phyloP scores from a whole-genome alignment of 2,329 filamentous ascomycete genomes.

The Dothideomycetidae sp. region DNA sequence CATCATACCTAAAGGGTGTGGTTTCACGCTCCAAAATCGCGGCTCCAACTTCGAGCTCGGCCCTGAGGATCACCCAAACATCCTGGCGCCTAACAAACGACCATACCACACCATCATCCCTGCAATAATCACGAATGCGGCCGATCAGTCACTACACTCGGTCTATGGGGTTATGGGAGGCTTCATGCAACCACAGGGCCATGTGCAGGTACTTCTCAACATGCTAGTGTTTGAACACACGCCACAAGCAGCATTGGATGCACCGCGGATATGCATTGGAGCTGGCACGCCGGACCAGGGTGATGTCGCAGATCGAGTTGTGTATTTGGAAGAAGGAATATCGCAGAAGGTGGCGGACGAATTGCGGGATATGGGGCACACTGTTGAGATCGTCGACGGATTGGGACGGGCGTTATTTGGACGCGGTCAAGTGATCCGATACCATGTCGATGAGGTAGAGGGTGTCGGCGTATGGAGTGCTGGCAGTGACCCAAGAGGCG shows the following conservation, averaged over 20 bases:
- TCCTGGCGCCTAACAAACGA: constrained; percentile 63
- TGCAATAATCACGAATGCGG: constrained; percentile 65
- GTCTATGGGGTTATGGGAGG: constrained; percentile 96
- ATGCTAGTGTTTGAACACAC: constrained; percentile 70
- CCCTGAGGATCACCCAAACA: constrained; percentile 56
- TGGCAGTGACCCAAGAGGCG: constrained; percentile 75
- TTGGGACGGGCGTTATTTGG: constrained; percentile 60
- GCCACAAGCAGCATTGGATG: constrained; percentile 79
- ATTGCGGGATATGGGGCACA: constrained; percentile 56
- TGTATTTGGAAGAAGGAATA: constrained; percentile 77
- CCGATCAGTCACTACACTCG: constrained; percentile 61
- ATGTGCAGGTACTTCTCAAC: constrained; percentile 83
- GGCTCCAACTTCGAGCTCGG: constrained; percentile 72
- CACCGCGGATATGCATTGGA: constrained; percentile 79
- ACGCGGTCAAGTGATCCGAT: constrained; percentile 71
- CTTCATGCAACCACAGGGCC: constrained; percentile 96
- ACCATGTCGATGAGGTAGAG: constrained; percentile 53
- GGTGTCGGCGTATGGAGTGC: constrained; percentile 65
- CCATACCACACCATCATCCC: constrained; percentile 98
- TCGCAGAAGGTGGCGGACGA: constrained; percentile 51
- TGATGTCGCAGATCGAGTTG: constrained; percentile 45
- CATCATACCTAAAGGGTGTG: constrained; percentile 74
- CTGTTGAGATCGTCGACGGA: constrained; percentile 53
- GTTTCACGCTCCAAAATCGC: constrained; percentile 89
- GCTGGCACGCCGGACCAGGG: constrained; percentile 52